Evolutionary conservation across 2,329 filamentous ascomycete species (phyloP), one percentile per base, ranked within the genome.

Genomic region (Botrytis aclada): DNA sequence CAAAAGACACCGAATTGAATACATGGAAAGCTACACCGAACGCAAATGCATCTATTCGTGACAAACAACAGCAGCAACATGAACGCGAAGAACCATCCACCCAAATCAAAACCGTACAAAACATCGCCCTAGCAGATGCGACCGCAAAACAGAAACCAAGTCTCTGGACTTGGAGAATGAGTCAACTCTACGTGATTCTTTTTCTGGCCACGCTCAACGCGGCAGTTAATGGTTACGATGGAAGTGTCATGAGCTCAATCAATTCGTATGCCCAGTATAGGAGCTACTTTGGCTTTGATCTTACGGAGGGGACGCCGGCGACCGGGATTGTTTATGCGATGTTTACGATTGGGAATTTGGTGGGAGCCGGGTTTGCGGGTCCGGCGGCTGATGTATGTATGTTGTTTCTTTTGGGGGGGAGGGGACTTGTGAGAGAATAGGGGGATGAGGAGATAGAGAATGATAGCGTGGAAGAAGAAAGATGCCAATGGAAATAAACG

Each of bases 201-300:
- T 47, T 77, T 7, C 43, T 76, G 2, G 74, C 73, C 7, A 76
- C 74, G 32, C 73, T 77, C 4, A 77, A 77, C 41, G 75, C 76
- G 12, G 76, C 76, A 14, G 76, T 75, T 75, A 85, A 85, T 74
- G 84, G 84, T 41, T 86, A 85, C 74, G 84, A 86, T 77, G 83
- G 84, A n/a, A 84, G 82, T 14, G 77, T 86, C 9, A 86, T 86
- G 84, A 83, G 82, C 56, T 82, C 82, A 7, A 85, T 86, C 77
- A 86, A 86, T 76, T 82, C 81, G 39, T 84, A 84, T 73, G 75
- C 77, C 2, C 83, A 85, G 73, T 86, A 86, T 74, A 70, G 76
- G 61, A 43, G 70, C 37, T 76, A 74, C 45, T 77, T 78, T 51
- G 70, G 70, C 10, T 72, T 72, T 39, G 66, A 63, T 29, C 71